Evolutionary conservation across 208 protist genomes (phyloP), one percentile per base, ranked within the genome.

Genomic region (Leishmania guyanensis): DNA sequence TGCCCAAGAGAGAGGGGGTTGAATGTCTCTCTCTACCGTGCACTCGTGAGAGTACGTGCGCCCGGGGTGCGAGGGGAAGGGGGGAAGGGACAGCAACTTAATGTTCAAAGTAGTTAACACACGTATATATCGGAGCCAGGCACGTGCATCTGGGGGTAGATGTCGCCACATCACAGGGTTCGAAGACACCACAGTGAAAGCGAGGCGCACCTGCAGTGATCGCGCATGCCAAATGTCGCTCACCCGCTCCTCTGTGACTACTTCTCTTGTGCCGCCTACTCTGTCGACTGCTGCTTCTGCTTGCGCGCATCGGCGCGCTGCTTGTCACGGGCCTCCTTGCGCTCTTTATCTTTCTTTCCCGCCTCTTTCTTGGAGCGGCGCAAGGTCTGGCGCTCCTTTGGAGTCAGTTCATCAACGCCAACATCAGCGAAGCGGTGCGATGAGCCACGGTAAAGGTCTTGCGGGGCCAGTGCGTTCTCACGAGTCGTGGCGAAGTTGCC

Each of bases 401-500:
- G 92, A 6, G 68, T 73, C 69, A 98, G 75, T 84, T 98, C 93
- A 9, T 89, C 88, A n/a, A 77, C 62, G 65, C 94, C 92, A 6
- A 96, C 92, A 80, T 93, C 94, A 26, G 86, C 82, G 79, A 88
- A 94, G 77, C 88, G 89, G 60, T 88, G 85, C 43, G 92, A 86
- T 33, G 86, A 80, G 43, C 84, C 84, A 43, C 92, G 86, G 91
- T 91, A 96, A n/a, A 96, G 77, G 78, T 98, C 95, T 86, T 98
- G 95, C 69, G 95, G 95, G 3, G 95, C 95, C 56, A 98, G 83
- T 26, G 94, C 93, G 17, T 76, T 80, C 83, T 90, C 93, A 36
- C 94, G 94, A 10, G 91, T 92, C 1, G 92, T 91, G 79, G 94
- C 93, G 65, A 95, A 96, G 88, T 93, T 93, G 43, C 93, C 94